Evolutionary conservation across 2,329 filamentous ascomycete species (phyloP), one percentile per base, ranked within the genome.

Genomic region (Cryoendolithus antarcticus): DNA sequence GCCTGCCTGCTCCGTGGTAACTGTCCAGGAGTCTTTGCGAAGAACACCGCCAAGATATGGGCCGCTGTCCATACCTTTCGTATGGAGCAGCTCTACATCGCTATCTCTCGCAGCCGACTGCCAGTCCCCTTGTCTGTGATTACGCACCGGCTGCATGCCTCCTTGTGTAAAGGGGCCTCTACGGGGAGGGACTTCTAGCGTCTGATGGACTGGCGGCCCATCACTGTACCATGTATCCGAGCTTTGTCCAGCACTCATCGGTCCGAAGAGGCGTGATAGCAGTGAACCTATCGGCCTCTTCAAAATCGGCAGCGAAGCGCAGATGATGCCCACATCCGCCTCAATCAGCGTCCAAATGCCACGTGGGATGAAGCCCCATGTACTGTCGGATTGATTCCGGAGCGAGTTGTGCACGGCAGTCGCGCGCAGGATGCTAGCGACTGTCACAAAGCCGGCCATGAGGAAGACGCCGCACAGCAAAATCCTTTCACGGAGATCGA

Each of bases 271-370:
- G 7, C 32, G n/a, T 13, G 13, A n/a, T 21, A 15, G 13, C 9
- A 12, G n/a, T 19, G 24, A 34, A 15, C 13, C 10, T 10, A 34
- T 34, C 9, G 32, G 32, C n/a, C 24, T 34, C 32, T 34, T 34
- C 11, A 48, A 35, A 32, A 53, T 43, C 28, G 51, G 53, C 9
- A 56, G 47, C 38, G 51, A 55, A 12, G 48, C 50, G 35, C 45
- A 52, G 27, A 57, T 51, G 8, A 55, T 53, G 29, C 47, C 48
- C 7, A 51, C 38, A 35, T 53, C 53, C 8, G 51, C 48, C 37
- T 57, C 54, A 32, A 56, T 38, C 7, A 49, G 38, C 9, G 51
- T 52, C 49, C 51, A 56, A 6, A 48, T 48, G 29, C 39, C 42
- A 19, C 47, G 40, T 13, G 48, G 44, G 24, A 49, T 21, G 38